Base-by-base conservation (phyloP, 495 filamentous ascomycete species). In the Neurospora sp. region DNA sequence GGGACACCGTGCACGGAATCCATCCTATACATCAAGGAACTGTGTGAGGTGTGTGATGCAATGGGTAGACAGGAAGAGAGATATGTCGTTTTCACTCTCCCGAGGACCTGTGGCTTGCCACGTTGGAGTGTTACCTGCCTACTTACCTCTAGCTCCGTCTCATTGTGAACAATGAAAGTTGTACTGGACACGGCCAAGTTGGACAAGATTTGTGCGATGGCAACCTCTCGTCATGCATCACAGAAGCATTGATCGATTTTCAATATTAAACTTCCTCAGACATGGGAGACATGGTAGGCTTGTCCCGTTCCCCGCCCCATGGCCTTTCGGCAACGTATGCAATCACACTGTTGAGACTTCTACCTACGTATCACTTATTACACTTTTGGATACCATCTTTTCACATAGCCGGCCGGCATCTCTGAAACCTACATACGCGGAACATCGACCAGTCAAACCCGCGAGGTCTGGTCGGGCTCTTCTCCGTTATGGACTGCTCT, bases 91-190 rank as follows among this genome's bases (percentile, higher is more conserved):
- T 66, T 69, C 62, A 40, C 24, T 37, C 73, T 72, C 69, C 75
- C 54, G 73, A 71, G 5, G 70, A 24, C 39, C 71, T 76, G 71
- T 71, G 71, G 70, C 69, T 74, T 76, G 42, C 75, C 73, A 74
- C 70, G 13, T 70, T 66, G 71, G 34, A 34, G 54, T 66, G 54
- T 66, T 66, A 66, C 28, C 28, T 66, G 19, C 70, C 70, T 48
- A 19, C 40, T n/a, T 71, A 10, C 39, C 70, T 54, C 24, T 71
- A 28, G 39, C 70, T 40, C 40, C 39, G 45, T 71, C 40, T 21
- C 3, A 36, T 66, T 34, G 54, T 8, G 15, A 34, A 19, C 28
- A 66, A 66, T 36, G 28, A 62, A 34, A 34, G 54, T 62, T 15
- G 54, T 19, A 62, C 54, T 34, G 54, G 15, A 34, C 54, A 62